A percentile compares a stretch with the other conserved stretches of the same genome.
phyloP scores from a whole-genome alignment of 2,329 filamentous ascomycete genomes.

The Mollisiaceae sp. region DNA sequence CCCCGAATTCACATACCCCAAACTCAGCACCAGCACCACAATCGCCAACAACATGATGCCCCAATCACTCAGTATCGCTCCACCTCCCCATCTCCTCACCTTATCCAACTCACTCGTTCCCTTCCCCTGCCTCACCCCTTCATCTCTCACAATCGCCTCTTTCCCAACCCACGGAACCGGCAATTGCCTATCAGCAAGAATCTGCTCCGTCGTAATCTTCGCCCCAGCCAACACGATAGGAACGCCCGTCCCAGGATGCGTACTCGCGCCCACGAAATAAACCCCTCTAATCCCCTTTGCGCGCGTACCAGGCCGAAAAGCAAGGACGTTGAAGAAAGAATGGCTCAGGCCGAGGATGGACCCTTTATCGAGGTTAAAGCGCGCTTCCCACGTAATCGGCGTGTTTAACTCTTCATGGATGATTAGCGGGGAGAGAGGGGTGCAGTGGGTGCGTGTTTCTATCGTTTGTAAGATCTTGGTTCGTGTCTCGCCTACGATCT shows the following conservation, averaged over 20 bases:
- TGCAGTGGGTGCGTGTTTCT: conserved; percentile 60
- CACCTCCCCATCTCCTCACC: conserved; percentile 25
- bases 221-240: conserved; percentile 74
- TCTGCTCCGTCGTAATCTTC: conserved; percentile 63
- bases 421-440: conserved; percentile 43
- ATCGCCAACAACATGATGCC: conserved; percentile 30
- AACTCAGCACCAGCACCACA: conserved; percentile 24
- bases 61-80: conserved; percentile 29
- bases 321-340: conserved; percentile 75
- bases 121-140: conserved; percentile 32
- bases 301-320: conserved; percentile 65
- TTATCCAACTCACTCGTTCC: conserved; percentile 35
- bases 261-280: conserved; percentile 77
- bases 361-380: conserved; percentile 77
- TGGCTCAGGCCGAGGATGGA: conserved; percentile 75
- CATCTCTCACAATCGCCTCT: conserved; percentile 22
- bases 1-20: conserved; percentile 31
- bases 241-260: conserved; percentile 77
- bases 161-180: conserved; percentile 33
- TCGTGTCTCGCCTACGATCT: conserved; percentile 64
- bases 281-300: conserved; percentile 50
- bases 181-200: conserved; percentile 45
- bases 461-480: conserved; percentile 66
- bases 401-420: conserved; percentile 68
- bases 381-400: conserved; percentile 65